Conservation (phyloP, 306 rosid genomes). For the Luffa aegyptiaca region DNA sequence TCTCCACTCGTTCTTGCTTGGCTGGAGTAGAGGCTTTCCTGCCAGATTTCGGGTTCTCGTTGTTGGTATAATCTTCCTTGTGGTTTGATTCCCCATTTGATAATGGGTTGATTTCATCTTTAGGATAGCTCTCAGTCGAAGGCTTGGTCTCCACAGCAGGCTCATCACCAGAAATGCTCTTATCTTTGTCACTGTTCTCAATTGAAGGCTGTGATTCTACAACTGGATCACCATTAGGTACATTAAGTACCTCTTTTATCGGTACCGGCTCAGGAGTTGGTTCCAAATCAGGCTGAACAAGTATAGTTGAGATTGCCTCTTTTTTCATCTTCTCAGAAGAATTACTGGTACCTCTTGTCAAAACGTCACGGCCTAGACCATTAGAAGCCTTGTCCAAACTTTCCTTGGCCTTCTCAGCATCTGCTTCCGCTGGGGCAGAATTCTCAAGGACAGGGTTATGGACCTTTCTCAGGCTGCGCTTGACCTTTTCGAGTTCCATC, state of each 20-base stretch:
- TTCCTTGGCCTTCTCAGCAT: slow-evolving; percentile 38
- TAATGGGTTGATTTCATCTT: slow-evolving; percentile 36
- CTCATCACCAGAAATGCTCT: slow-evolving; percentile 29
- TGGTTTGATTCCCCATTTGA: slow-evolving; percentile 48
- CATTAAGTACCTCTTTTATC: slow-evolving; percentile 31
- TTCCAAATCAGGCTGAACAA: slow-evolving; percentile 40
- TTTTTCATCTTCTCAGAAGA: slow-evolving; percentile 40
- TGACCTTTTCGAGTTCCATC: slow-evolving; percentile 86
- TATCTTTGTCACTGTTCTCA: slow-evolving; percentile 46
- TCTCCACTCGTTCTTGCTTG: slow-evolving; percentile 89
- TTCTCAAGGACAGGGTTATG: slow-evolving; percentile 72
- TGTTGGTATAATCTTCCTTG: slow-evolving; percentile 51
- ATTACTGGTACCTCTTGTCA: slow-evolving; percentile 24
- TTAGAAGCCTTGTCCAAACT: slow-evolving; percentile 40
- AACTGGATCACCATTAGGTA: slow-evolving; percentile 34
- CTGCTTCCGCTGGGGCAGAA: slow-evolving; percentile 43
- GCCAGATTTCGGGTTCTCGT: slow-evolving; percentile 63
- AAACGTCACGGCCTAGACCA: slow-evolving; percentile 25
- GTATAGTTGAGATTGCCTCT: slow-evolving; percentile 24
- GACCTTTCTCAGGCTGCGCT: slow-evolving; percentile 86
- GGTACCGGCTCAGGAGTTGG: slow-evolving; percentile 32
- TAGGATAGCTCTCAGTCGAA: slow-evolving; percentile 32
- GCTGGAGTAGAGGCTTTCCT: slow-evolving; percentile 43
- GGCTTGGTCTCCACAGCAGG: slow-evolving; percentile 28
- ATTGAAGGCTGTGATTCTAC: slow-evolving; percentile 34